Evolutionary conservation across 2,329 filamentous ascomycete genomes (phyloP).

Genomic region (Emergomyces orientalis): DNA sequence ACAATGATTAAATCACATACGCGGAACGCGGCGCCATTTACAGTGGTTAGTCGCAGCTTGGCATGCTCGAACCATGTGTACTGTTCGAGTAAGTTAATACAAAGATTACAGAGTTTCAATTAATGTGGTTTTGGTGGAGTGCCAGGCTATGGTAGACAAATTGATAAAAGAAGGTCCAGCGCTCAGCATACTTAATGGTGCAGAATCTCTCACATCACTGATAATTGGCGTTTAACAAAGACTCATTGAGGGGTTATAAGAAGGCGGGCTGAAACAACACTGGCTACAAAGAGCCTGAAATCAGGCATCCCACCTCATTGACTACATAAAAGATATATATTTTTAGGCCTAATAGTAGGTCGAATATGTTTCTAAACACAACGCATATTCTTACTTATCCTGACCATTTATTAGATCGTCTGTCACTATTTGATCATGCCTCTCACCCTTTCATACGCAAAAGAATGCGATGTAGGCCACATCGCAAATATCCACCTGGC

Average conservation of each 20-base stretch:
- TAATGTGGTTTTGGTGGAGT: neutral
- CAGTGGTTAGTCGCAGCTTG: no score
- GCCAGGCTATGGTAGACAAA: neutral
- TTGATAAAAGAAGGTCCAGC: neutral
- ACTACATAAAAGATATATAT: neutral
- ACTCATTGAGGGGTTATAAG: neutral
- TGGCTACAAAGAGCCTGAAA: neutral
- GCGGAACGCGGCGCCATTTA: no score
- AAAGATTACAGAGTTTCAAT: neutral
- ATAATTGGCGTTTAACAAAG: neutral
- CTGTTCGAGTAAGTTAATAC: neutral
- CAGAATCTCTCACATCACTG: neutral
- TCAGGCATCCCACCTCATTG: neutral
- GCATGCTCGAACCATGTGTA: neutral
- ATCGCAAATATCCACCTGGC: constrained; percentile 23
- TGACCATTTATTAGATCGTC: neutral
- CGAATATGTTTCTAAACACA: neutral
- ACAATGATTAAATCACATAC: no score
- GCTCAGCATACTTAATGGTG: neutral
- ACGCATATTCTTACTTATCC: neutral
- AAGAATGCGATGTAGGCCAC: constrained; percentile 15
- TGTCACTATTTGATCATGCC: constrained; percentile 2
- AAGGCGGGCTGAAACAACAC: neutral
- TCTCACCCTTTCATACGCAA: constrained; percentile 11
- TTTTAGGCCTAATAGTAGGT: neutral